These are phyloP conservation scores for Apostasia ramifera DNA, from an alignment of 106 monocot species.

Conservation along the genomic window DNA sequence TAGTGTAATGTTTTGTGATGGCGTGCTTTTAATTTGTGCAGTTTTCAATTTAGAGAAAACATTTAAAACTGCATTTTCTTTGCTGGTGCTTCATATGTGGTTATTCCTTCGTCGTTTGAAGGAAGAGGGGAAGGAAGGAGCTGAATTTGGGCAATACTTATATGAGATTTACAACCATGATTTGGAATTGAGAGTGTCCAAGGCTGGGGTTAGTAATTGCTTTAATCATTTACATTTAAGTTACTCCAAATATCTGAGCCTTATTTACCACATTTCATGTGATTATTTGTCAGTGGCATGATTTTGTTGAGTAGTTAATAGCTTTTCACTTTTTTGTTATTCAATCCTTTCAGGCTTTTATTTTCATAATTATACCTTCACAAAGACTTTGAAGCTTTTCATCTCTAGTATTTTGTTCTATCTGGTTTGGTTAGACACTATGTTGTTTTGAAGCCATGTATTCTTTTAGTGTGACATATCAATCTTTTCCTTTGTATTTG, in stretches of 20 bases:
- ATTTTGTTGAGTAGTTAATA: no score
- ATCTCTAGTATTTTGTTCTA: no score
- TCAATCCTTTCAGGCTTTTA: no score
- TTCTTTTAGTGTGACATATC: no score
- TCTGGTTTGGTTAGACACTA: no score
- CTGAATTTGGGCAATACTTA: slow-evolving; percentile 81
- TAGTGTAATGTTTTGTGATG: no score
- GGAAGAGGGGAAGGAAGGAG: slow-evolving; percentile 93
- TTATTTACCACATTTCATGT: neutral
- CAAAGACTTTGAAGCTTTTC: no score
- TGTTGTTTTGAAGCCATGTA: no score
- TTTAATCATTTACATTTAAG: slow-evolving; percentile 4
- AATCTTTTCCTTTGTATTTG: no score
- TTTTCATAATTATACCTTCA: no score
- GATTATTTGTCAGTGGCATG: neutral
- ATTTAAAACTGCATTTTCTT: slow-evolving; percentile 91
- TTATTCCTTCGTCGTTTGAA: slow-evolving; percentile 82
- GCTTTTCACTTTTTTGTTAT: no score
- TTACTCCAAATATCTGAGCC: neutral
- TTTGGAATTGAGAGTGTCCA: slow-evolving; percentile 82
- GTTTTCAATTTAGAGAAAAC: slow-evolving; percentile 97
- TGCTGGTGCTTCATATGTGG: slow-evolving; percentile 98
- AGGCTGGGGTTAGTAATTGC: slow-evolving; percentile 71
- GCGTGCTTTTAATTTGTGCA: slow-evolving; percentile 19
- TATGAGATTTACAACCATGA: slow-evolving; percentile 99